Percentiles rank a stretch among this genome's conserved stretches.
Conservation (phyloP, 768 basidiomycete species). For the Auriscalpium orientale region DNA sequence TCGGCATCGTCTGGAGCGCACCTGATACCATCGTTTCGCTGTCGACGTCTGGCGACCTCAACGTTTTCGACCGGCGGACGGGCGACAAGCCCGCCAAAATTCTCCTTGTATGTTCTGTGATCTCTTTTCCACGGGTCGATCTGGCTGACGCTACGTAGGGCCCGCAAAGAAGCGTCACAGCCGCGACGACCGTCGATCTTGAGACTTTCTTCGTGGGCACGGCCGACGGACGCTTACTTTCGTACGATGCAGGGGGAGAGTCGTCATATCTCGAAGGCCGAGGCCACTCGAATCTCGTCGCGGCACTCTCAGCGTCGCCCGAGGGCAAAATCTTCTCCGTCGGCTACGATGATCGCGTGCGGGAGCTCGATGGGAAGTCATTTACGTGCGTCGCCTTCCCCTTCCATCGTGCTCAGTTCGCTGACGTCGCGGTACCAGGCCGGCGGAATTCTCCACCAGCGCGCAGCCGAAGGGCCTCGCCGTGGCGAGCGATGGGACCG, state of each 20-base stretch:
- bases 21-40: constrained; percentile 70
- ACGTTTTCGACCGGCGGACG: constrained; percentile 70
- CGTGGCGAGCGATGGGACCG: constrained; percentile 46
- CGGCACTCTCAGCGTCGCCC: constrained; percentile 43
- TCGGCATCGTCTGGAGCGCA: constrained; percentile 81
- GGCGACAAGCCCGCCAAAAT: constrained; percentile 53
- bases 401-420: neutral
- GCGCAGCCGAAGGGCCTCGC: constrained; percentile 69
- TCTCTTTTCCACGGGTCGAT: neutral
- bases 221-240: constrained; percentile 67
- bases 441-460: constrained; percentile 40
- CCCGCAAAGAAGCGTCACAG: constrained; percentile 75
- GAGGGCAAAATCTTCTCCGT: constrained; percentile 54
- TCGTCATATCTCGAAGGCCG: constrained; percentile 47
- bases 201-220: constrained; percentile 77
- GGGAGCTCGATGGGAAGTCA: constrained; percentile 49
- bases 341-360: constrained; percentile 75
- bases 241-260: constrained; percentile 47
- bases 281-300: constrained; percentile 65
- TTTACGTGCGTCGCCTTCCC: constrained; percentile 40
- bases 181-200: constrained; percentile 36
- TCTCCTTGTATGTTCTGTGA: constrained; percentile 42
- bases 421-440: constrained; percentile 28
- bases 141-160: constrained; percentile 37
- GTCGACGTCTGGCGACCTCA: constrained; percentile 75